These are phyloP conservation scores for Lantana camara DNA, from an alignment of 257 asterid species.

Conservation along the genomic window DNA sequence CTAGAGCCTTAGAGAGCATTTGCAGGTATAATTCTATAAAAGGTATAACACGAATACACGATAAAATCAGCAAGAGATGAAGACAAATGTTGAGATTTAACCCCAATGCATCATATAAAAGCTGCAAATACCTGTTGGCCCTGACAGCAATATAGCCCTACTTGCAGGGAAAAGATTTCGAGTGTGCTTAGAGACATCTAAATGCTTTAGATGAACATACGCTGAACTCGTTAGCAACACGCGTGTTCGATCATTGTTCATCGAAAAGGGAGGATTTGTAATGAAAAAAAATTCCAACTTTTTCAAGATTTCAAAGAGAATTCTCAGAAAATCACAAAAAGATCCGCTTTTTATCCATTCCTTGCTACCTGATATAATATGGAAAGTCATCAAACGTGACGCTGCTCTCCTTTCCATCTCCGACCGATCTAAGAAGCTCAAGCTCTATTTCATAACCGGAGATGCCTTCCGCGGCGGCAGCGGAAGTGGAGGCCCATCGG, in stretches of 20 bases:
- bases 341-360: neutral
- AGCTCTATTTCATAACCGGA: conserved; percentile 62
- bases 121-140: conserved; percentile 67
- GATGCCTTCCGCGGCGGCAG: conserved; percentile 47
- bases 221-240: conserved; percentile 75
- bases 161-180: conserved; percentile 90
- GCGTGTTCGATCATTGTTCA: conserved; percentile 68
- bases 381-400: conserved; percentile 81
- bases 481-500: conserved; percentile 48
- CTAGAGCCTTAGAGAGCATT: conserved; percentile 83
- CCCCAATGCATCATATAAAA: neutral
- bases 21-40: conserved; percentile 74
- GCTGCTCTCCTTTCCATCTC: conserved; percentile 55
- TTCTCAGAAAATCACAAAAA: neutral
- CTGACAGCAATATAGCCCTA: conserved; percentile 82
- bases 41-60: neutral
- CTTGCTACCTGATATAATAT: conserved; percentile 75
- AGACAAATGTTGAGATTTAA: neutral
- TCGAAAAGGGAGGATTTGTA: conserved; percentile 6
- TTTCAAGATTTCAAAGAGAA: neutral
- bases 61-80: conserved; percentile 2
- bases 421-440: conserved; percentile 67
- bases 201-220: conserved; percentile 70
- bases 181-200: conserved; percentile 78
- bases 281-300: neutral